Percentiles rank a stretch among this genome's conserved stretches.
Conservation (phyloP, 345 rosid genomes). For the Nasturtium officinale region DNA sequence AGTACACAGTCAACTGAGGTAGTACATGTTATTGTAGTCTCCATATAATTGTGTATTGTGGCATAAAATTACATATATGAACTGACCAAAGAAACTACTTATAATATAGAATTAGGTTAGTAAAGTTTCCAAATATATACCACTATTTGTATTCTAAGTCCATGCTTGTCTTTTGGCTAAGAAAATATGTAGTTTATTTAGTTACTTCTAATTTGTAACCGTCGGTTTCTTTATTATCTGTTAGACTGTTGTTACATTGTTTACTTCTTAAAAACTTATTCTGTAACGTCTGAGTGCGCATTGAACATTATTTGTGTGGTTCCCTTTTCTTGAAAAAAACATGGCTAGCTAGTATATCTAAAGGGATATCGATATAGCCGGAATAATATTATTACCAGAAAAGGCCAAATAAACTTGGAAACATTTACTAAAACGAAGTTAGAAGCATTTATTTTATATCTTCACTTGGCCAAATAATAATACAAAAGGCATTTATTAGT, state of each 20-base stretch:
- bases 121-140: too few species aligned
- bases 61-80: neutral
- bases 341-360: neutral
- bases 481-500: conserved; percentile 32
- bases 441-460: conserved; percentile 32
- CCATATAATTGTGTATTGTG: neutral
- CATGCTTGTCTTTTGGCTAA: conserved; percentile 10
- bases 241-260: conserved; percentile 2
- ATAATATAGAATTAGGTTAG: neutral
- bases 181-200: neutral
- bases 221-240: neutral
- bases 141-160: too few species aligned
- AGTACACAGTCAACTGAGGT: conserved; percentile 21
- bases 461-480: conserved; percentile 27
- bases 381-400: neutral
- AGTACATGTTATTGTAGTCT: neutral
- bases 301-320: neutral
- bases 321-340: neutral
- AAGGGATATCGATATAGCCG: too few species aligned
- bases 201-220: conserved; percentile 31
- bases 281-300: conserved; percentile 20
- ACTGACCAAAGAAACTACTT: neutral
- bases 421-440: conserved; percentile 30
- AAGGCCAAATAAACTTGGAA: conserved; percentile 28
- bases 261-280: neutral